A percentile compares a stretch with the other conserved stretches of the same genome.
These are phyloP conservation scores for Scedosporium apiospermum DNA, from an alignment of 2,329 filamentous ascomycete genomes.

Conservation along the genomic window DNA sequence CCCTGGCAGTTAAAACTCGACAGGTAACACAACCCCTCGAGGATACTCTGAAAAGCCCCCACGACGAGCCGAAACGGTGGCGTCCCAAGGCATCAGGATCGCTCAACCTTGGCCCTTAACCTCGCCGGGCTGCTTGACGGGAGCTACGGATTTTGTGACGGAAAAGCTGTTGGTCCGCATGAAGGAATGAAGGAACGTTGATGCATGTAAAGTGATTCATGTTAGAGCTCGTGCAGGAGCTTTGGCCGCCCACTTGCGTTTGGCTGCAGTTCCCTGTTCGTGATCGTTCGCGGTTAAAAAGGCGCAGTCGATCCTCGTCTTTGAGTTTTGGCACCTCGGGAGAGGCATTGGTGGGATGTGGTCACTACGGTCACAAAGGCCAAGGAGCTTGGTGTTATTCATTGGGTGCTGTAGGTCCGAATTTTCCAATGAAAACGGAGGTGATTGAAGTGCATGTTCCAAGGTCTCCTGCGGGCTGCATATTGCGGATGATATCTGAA, in stretches of 20 bases:
- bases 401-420: not conserved
- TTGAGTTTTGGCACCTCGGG: no score
- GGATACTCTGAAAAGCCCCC: no score
- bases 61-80: no score
- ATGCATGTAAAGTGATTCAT: conserved; percentile 1
- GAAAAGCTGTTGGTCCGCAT: no score
- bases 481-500: not conserved
- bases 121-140: not conserved
- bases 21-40: no score
- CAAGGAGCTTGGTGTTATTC: no score
- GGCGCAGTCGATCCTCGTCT: not conserved
- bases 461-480: not conserved
- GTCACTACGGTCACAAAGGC: no score
- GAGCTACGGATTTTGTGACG: not conserved
- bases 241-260: not conserved
- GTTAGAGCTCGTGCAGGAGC: conserved; percentile 1
- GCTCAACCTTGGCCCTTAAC: no score
- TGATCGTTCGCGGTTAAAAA: conserved; percentile 2
- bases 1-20: not conserved
- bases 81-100: no score
- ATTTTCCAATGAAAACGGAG: not conserved
- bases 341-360: no score
- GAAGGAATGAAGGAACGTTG: not conserved
- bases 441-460: not conserved
- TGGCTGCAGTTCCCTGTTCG: not conserved